Evolutionary conservation across 345 rosid species (phyloP).

Genomic region (Populus ilicifolia): DNA sequence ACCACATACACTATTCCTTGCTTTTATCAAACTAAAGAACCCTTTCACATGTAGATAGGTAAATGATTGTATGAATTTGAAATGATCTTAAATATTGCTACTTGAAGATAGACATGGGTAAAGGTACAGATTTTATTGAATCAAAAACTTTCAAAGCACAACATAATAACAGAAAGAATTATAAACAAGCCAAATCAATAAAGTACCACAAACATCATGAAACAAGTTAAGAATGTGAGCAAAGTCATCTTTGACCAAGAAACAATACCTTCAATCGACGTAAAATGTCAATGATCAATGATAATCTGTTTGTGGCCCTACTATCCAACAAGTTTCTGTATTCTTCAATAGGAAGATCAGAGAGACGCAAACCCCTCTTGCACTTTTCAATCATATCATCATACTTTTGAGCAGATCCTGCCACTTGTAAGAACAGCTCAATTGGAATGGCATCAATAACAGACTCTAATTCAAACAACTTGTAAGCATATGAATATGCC

Average conservation of each 20-base stretch:
- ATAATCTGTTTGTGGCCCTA: slow-evolving; percentile 77
- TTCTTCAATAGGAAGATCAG: slow-evolving; percentile 67
- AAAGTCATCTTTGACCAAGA: neutral
- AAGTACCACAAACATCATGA: neutral
- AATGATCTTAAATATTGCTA: too few relatives aligned
- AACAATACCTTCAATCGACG: slow-evolving; percentile 76
- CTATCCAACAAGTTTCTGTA: slow-evolving; percentile 74
- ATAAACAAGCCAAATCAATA: neutral
- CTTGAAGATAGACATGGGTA: too few relatives aligned
- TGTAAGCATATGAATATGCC: slow-evolving; percentile 32
- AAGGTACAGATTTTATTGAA: too few relatives aligned
- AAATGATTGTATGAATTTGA: too few relatives aligned
- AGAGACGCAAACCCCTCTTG: slow-evolving; percentile 61
- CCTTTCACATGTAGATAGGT: neutral
- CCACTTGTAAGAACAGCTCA: slow-evolving; percentile 83
- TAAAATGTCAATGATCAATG: slow-evolving; percentile 69
- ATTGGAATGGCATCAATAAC: slow-evolving; percentile 76
- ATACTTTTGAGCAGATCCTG: slow-evolving; percentile 60
- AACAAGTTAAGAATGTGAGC: neutral
- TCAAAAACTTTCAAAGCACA: too few relatives aligned
- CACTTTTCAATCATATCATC: slow-evolving; percentile 76
- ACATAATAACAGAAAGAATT: neutral
- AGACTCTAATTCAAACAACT: slow-evolving; percentile 66
- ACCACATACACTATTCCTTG: neutral
- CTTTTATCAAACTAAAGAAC: neutral